phyloP scores from a whole-genome alignment of 345 rosid species.

The Eucalyptus curtisii region DNA sequence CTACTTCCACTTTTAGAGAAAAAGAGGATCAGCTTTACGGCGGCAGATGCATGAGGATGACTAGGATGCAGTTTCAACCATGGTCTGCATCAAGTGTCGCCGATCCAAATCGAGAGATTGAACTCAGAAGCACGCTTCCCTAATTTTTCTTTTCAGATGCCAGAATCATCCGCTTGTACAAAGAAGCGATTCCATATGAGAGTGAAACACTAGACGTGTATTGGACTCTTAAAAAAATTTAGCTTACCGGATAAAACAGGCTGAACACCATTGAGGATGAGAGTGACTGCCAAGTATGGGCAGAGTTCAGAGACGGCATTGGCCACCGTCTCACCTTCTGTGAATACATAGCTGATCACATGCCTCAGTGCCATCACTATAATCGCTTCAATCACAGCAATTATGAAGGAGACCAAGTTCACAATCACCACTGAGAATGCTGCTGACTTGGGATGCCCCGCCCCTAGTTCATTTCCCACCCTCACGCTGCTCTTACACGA shows the following conservation, averaged over 20 bases:
- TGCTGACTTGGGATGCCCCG: conserved; percentile 27
- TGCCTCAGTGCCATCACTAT: conserved; percentile 13
- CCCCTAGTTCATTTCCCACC: conserved; percentile 34
- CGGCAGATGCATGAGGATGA: neutral
- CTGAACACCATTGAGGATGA: conserved; percentile 27
- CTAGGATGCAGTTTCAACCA: neutral
- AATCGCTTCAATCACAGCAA: conserved; percentile 11
- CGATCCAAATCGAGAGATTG: neutral
- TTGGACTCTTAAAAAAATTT: neutral
- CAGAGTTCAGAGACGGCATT: conserved; percentile 24
- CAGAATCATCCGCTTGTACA: neutral
- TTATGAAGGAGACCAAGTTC: conserved; percentile 7
- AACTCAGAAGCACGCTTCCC: neutral
- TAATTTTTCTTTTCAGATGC: neutral
- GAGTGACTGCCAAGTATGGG: conserved; percentile 19
- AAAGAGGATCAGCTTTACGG: neutral
- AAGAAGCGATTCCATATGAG: neutral
- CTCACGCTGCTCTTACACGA: conserved; percentile 11
- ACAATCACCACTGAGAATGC: conserved; percentile 19
- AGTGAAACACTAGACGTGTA: neutral
- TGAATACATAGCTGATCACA: conserved; percentile 33
- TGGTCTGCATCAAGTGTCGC: neutral
- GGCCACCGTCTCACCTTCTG: conserved; percentile 18
- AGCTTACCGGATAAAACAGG: conserved; percentile 26
- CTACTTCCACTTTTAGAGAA: neutral